Conservation (phyloP, 768 basidiomycete genomes). For the Crucibulum laeve region DNA sequence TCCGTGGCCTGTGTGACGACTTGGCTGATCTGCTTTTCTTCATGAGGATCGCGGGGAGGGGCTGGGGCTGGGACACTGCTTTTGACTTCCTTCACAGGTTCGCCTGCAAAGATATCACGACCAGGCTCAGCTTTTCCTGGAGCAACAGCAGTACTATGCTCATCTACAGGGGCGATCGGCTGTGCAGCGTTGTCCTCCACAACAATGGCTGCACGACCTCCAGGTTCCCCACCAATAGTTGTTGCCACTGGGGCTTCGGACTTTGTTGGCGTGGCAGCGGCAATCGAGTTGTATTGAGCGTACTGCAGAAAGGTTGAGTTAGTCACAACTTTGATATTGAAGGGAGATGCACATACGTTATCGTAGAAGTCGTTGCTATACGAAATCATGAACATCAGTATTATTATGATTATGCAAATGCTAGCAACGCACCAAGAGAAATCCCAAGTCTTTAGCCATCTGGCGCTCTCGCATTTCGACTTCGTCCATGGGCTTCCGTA, state of each 20-base stretch:
- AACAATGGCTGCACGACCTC: constrained; percentile 51
- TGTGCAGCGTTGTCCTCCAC: constrained; percentile 36
- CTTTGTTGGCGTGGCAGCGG: constrained; percentile 30
- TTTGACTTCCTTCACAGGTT: constrained; percentile 40
- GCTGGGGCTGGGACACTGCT: constrained; percentile 27
- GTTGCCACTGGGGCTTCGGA: constrained; percentile 30
- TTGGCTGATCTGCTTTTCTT: constrained; percentile 33
- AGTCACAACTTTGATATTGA: neutral
- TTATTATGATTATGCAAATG: constrained; percentile 2
- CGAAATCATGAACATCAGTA: neutral
- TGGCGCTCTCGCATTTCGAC: constrained; percentile 65
- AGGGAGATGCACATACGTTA: constrained; percentile 40
- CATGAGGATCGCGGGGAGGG: constrained; percentile 12
- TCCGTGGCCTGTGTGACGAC: constrained; percentile 14
- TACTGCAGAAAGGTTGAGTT: constrained; percentile 36
- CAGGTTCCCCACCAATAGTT: constrained; percentile 47
- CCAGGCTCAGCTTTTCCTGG: constrained; percentile 68
- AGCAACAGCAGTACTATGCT: constrained; percentile 31
- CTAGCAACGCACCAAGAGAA: constrained; percentile 68
- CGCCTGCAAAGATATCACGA: constrained; percentile 62
- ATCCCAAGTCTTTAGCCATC: constrained; percentile 95
- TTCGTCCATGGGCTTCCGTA: constrained; percentile 91
- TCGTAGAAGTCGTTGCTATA: constrained; percentile 64
- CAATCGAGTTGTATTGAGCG: constrained; percentile 41
- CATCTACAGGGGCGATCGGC: constrained; percentile 8